Conservation (phyloP, 257 asterid species). For the Solanum rostratum region DNA sequence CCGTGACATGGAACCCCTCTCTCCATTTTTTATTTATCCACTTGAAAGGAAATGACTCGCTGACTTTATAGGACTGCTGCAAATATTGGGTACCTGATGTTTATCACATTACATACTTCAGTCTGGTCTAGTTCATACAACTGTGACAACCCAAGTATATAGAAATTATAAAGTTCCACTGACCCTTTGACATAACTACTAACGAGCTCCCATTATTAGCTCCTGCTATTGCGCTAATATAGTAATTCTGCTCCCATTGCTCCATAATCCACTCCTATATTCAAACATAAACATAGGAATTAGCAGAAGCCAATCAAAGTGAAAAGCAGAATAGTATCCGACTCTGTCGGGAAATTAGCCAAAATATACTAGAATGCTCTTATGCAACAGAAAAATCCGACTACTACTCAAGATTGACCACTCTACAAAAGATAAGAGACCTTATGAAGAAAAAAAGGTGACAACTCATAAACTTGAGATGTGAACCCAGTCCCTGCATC, state of each 20-base stretch:
- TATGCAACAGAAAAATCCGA: neutral
- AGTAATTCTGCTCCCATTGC: constrained; percentile 56
- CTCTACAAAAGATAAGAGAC: constrained; percentile 7
- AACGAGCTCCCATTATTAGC: constrained; percentile 54
- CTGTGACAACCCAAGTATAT: neutral
- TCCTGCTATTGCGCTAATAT: constrained; percentile 55
- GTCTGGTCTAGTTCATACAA: neutral
- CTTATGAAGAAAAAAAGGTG: constrained; percentile 40
- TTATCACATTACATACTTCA: neutral
- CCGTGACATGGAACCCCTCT: constrained; percentile 55
- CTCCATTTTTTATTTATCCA: constrained; percentile 72
- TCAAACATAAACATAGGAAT: neutral
- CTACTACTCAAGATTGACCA: neutral
- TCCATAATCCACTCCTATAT: constrained; percentile 62
- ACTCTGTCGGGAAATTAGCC: neutral
- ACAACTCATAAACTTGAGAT: constrained; percentile 36
- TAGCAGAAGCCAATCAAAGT: neutral
- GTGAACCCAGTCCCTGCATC: constrained; percentile 53
- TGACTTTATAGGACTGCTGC: constrained; percentile 66
- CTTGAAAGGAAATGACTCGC: constrained; percentile 65
- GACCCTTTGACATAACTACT: constrained; percentile 62
- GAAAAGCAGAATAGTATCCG: neutral
- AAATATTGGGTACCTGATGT: constrained; percentile 42
- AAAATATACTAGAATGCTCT: neutral
- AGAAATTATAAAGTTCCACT: neutral